Base-by-base conservation (phyloP, 2,329 filamentous ascomycete species). In the Fusarium sambucinum region DNA sequence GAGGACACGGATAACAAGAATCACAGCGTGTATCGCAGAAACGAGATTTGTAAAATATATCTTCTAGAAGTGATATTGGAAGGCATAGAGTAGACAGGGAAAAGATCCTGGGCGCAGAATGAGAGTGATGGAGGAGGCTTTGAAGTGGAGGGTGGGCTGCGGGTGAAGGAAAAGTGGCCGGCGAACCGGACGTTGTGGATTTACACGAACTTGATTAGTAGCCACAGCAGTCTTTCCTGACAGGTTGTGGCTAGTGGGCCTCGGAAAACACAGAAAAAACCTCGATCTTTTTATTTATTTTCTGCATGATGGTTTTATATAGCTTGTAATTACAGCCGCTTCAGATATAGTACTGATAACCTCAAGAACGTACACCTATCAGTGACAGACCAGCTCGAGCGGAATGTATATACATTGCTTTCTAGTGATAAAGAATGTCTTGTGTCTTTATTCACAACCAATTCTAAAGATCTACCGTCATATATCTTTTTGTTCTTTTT, bases 101-200 rank as follows among this genome's bases (percentile, higher is more conserved):
- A 65, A 55, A 59, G 67, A 53, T 55, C 14, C 32, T 25, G 63
- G 53, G 54, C 50, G 55, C 38, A 35, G 47, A 56, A 67, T 46
- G 67, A 59, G 33, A 69, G 68, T 66, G 60, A 66, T 54, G 55
- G 66, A 70, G 58, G 63, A 70, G 67, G 67, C 67, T 69, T 63
- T 40, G 38, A 38, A 55, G 53, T 60, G 56, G 57, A 68, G 63
- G 53, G 61, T 30, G 40, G 46, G 54, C 57, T 68, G 56, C 53
- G 41, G 58, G 52, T 41, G 66, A 63, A 58, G 66, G 55, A 72
- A 72, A 72, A 63, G 67, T 72, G 64, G 64, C 61, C 67, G 67
- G 64, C 70, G 70, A 72, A 72, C 70, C 58, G 55, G 69, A 47
- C 53, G 48, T 53, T 57, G 44, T 72, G 61, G 70, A 72, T 69